phyloP scores from a whole-genome alignment of 2,329 filamentous ascomycete species.

The Malbranchea cinnamomea region DNA sequence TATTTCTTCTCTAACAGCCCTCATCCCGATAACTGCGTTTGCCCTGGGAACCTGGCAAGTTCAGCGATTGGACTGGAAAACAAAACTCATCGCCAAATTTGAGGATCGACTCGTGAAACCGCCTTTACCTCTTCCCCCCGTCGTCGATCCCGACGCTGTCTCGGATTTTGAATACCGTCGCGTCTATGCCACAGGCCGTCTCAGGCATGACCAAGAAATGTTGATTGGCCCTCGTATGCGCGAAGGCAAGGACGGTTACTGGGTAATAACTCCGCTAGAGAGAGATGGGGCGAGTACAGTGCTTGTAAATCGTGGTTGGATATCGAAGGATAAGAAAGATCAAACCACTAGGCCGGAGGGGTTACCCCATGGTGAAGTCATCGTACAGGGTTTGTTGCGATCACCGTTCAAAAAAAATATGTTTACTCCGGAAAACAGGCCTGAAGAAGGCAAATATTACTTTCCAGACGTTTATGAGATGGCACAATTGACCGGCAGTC shows the following conservation, averaged over 20 bases:
- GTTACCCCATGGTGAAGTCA: slow-evolving; percentile 55
- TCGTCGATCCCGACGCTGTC: slow-evolving; percentile 66
- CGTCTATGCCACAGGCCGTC: slow-evolving; percentile 57
- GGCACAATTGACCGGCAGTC: slow-evolving; percentile 66
- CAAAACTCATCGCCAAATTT: slow-evolving; percentile 74
- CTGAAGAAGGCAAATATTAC: slow-evolving; percentile 74
- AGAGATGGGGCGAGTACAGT: slow-evolving; percentile 51
- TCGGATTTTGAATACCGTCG: slow-evolving; percentile 84
- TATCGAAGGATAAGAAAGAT: slow-evolving; percentile 55
- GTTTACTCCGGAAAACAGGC: slow-evolving; percentile 85
- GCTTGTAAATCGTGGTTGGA: slow-evolving; percentile 84
- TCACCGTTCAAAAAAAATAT: slow-evolving; percentile 95
- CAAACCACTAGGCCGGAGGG: slow-evolving; percentile 49
- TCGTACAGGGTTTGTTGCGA: slow-evolving; percentile 68
- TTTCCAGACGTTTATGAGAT: slow-evolving; percentile 91
- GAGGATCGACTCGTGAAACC: slow-evolving; percentile 81
- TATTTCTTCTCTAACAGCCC: slow-evolving; percentile 29
- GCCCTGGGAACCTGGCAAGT: slow-evolving; percentile 89
- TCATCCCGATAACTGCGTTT: slow-evolving; percentile 88
- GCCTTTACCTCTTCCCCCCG: slow-evolving; percentile 71
- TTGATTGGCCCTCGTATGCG: slow-evolving; percentile 77
- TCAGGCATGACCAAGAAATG: slow-evolving; percentile 90
- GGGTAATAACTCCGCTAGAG: slow-evolving; percentile 85
- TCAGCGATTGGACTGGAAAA: slow-evolving; percentile 84
- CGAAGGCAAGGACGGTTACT: slow-evolving; percentile 79